Conservation (phyloP, 2,329 filamentous ascomycete species). For the Cadophora sp. region DNA sequence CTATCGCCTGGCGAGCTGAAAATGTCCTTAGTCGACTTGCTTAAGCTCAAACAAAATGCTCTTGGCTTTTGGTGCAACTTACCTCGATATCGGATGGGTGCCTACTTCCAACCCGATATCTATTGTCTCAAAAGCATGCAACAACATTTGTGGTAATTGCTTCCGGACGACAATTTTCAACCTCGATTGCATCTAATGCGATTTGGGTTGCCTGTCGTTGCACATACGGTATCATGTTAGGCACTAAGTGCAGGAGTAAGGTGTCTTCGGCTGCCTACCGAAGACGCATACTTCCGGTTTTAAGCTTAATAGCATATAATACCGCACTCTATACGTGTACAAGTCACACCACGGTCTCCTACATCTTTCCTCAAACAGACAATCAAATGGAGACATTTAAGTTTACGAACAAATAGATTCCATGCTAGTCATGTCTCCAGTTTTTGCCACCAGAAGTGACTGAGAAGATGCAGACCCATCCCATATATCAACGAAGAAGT, state of each 20-base stretch:
- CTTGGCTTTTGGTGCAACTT: background rate
- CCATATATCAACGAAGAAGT: too few species aligned
- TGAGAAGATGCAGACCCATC: background rate
- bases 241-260: background rate
- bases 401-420: too few species aligned
- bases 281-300: background rate
- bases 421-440: background rate
- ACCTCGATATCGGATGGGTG: background rate
- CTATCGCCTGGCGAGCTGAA: background rate
- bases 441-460: background rate
- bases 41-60: background rate
- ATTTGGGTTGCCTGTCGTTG: too few species aligned
- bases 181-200: too few species aligned
- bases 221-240: too few species aligned
- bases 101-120: background rate
- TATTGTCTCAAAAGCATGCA: background rate
- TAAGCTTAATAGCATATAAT: background rate
- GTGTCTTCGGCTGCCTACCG: background rate
- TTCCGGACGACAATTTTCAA: too few species aligned
- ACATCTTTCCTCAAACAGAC: background rate
- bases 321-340: background rate
- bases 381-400: background rate
- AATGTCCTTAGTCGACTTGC: too few species aligned
- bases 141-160: too few species aligned
- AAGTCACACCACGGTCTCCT: background rate